Evolutionary conservation across 2,329 filamentous ascomycete species (phyloP).

Genomic region (Parascedosporium putredinis): DNA sequence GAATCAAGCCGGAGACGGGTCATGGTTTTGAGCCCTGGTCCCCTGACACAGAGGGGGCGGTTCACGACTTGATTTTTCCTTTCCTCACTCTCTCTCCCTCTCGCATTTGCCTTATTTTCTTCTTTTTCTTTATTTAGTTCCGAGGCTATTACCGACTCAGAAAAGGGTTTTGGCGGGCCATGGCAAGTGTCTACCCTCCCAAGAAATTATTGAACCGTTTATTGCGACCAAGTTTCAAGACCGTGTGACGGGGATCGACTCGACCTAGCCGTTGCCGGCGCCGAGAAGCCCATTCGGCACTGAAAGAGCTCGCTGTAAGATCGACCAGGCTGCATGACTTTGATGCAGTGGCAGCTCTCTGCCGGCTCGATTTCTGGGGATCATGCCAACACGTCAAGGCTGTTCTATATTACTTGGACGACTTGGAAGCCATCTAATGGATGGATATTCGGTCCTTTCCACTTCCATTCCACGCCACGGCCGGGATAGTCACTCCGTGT

Average conservation of each 20-base stretch:
- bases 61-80: neutral
- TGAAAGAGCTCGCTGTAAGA: neutral
- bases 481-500: no score
- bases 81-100: no score
- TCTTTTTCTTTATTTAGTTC: neutral
- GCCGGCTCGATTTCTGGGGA: neutral
- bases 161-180: neutral
- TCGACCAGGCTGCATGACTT: neutral
- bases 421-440: neutral
- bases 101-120: neutral
- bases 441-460: neutral
- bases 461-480: no score
- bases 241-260: constrained; percentile 1
- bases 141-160: neutral
- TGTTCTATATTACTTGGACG: no score
- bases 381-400: no score
- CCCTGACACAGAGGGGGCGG: no score
- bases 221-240: neutral
- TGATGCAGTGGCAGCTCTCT: neutral
- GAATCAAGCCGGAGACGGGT: no score
- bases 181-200: neutral
- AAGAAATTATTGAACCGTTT: neutral
- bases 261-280: neutral
- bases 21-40: no score
- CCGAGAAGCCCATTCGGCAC: neutral